phyloP scores from a whole-genome alignment of 305 asterid species.

The Striga hermonthica region DNA sequence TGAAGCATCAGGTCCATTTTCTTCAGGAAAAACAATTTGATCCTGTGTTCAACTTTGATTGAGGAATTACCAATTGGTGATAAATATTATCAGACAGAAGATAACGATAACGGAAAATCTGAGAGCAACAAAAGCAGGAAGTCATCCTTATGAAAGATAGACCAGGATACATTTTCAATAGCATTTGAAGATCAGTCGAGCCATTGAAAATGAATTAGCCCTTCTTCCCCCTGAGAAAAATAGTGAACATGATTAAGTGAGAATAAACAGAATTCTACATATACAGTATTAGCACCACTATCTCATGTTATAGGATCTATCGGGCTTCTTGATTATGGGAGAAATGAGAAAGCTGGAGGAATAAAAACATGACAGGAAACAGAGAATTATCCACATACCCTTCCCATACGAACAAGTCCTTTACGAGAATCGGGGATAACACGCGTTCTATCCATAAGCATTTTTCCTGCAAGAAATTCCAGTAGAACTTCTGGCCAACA shows the following conservation, averaged over 20 bases:
- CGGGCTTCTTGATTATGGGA: not conserved
- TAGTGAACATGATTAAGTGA: slow-evolving; percentile 20
- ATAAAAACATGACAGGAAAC: slow-evolving; percentile 17
- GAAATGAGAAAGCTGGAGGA: slow-evolving; percentile 11
- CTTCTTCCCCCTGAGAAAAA: slow-evolving; percentile 77
- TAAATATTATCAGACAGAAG: slow-evolving; percentile 17
- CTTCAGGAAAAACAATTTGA: slow-evolving; percentile 90
- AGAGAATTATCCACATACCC: slow-evolving; percentile 48
- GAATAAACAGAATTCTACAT: slow-evolving; percentile 9
- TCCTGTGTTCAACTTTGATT: slow-evolving; percentile 56
- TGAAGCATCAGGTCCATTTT: slow-evolving; percentile 70
- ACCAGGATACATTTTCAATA: slow-evolving; percentile 85
- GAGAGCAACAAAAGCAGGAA: slow-evolving; percentile 26
- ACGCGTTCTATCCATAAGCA: slow-evolving; percentile 74
- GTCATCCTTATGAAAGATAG: slow-evolving; percentile 23
- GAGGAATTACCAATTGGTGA: slow-evolving; percentile 42
- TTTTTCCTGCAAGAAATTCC: slow-evolving; percentile 95
- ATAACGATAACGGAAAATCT: slow-evolving; percentile 17
- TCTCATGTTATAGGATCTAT: slow-evolving; percentile 6
- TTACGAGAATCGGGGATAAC: slow-evolving; percentile 89
- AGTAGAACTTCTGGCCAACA: slow-evolving; percentile 56
- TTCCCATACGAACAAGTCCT: slow-evolving; percentile 90
- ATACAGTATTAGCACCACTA: slow-evolving; percentile 3
- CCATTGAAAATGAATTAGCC: slow-evolving; percentile 90
- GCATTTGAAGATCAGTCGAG: slow-evolving; percentile 62